These are phyloP conservation scores for Hanseniaspora taiwanica DNA, from an alignment of 805 yeast genomes.

Conservation along the genomic window DNA sequence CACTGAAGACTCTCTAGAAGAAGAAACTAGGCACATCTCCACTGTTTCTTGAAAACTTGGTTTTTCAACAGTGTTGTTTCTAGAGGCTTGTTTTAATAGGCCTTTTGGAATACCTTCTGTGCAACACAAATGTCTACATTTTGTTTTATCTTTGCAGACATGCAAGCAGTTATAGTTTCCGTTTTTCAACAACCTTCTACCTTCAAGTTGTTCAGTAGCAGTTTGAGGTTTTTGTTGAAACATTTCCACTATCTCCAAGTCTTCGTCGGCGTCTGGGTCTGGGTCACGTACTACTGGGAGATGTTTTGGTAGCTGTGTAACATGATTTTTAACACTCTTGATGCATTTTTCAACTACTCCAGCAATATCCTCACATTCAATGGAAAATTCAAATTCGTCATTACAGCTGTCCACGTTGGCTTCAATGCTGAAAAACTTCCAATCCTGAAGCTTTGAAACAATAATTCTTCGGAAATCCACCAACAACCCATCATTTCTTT, in stretches of 20 bases:
- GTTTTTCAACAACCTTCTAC: conserved; percentile 12
- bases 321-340: conserved; percentile 8
- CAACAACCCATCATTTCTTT: conserved; percentile 23
- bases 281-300: too few relatives aligned
- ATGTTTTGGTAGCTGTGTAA: too few relatives aligned
- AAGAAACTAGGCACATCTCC: background rate
- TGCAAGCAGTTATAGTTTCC: conserved; percentile 31
- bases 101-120: conserved; percentile 28
- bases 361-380: conserved; percentile 29
- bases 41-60: background rate
- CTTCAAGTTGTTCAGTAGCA: background rate
- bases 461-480: conserved; percentile 33
- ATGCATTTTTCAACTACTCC: conserved; percentile 16
- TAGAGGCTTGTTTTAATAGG: background rate
- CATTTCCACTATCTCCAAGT: conserved; percentile 13
- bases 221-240: background rate
- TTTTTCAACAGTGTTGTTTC: background rate
- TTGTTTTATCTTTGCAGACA: conserved; percentile 25
- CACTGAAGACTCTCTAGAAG: background rate
- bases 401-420: conserved; percentile 10
- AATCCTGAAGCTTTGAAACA: conserved; percentile 13
- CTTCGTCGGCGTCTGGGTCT: conserved; percentile 20
- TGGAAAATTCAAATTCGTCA: conserved; percentile 18
- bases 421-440: conserved; percentile 19
- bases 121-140: conserved; percentile 36